Base-by-base conservation (phyloP, 1,284 basidiomycete genomes). In the Omphalotus olearius region DNA sequence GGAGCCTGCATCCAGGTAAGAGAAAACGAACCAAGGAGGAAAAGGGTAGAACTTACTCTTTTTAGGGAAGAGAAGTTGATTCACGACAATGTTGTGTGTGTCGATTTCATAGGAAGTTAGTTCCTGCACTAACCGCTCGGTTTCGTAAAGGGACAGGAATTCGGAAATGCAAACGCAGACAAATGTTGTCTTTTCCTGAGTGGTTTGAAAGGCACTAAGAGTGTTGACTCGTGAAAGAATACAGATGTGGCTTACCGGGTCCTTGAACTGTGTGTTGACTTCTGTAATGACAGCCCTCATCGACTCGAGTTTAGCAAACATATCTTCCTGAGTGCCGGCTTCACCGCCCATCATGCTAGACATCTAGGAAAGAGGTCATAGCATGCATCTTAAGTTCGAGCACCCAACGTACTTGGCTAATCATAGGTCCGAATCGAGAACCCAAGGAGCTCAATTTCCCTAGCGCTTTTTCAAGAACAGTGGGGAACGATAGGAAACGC, bases 251-350 rank as follows among this genome's bases (percentile, higher is more conserved):
- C 89, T 56, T 61, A 93, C 93, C 3, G 96, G 93, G 69, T 99
- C 94, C 70, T 98, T 98, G 80, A 99, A 99, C 65, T 99, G 97
- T 1, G 91, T 91, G 78, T 99, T 99, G 54, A 99, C 96, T 69
- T 99, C 97, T 20, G 93, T 98, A 64, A 99, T 99, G 54, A 98
- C 86, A 39, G 85, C 91, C 38, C 94, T 83, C 97, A 99, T 99
- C 37, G 86, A 87, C 60, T 99, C 96, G 7, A 99, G 82, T 70
- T 98, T 98, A 30, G 91, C 92, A 66, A 98, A 98, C 93, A 98
- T 96, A 68, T 98, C 95, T 68, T 98, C 94, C 61, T 93, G 91
- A 7, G 88, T 83, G 23, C 86, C 88, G 60, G 71, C 87, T 71
- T 80, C 85, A 9, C 91, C 93, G 35, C 96, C 93, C 93, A 98